Evolutionary conservation across 2,329 filamentous ascomycete species (phyloP), one percentile per base, ranked within the genome.

Genomic region (Verticillium nonalfalfae): DNA sequence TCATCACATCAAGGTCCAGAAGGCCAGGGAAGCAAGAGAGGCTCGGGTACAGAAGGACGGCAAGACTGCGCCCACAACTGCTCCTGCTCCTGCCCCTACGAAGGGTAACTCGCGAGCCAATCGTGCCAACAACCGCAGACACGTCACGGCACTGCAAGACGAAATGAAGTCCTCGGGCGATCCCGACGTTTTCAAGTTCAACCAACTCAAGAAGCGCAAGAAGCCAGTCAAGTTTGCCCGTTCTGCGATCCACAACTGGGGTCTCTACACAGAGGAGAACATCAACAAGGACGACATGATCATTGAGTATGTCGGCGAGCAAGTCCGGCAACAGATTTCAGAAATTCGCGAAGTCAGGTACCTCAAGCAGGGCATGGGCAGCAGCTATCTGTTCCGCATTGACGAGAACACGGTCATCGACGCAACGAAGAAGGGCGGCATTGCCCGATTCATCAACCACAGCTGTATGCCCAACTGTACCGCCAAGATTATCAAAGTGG

Each of bases 261-360:
- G 95, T 34, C 79, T 99, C 34, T 99, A 99, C 72, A 93, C 95
- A 3, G 94, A 97, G 82, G 95, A 99, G 77, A 95, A 96, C 72
- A 99, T 99, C 66, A 86, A 90, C 63, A 93, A 94, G 73, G 96
- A 97, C 74, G 95, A 99, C 76, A 97, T 99, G 93, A 99, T 99
- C 73, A 99, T 99, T 71, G 95, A 99, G 78, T 99, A 99, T 73
- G 95, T 99, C 11, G 95, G 95, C 63, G 95, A 99, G 78, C 95
- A 97, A 75, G 93, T 99, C 40, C 87, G 95, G 61, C 95, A 99
- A 76, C 92, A 96, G 71, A 95, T 99, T 63, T 93, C 95, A n/a
- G 95, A 99, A 75, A 87, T 98, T 72, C 89, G 95, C 61, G 95
- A 99, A 78, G 86, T 89, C 66, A 87, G 89, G 63, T 99, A 99